Conservation (phyloP, 345 rosid genomes). For the Eucalyptus decipiens region DNA sequence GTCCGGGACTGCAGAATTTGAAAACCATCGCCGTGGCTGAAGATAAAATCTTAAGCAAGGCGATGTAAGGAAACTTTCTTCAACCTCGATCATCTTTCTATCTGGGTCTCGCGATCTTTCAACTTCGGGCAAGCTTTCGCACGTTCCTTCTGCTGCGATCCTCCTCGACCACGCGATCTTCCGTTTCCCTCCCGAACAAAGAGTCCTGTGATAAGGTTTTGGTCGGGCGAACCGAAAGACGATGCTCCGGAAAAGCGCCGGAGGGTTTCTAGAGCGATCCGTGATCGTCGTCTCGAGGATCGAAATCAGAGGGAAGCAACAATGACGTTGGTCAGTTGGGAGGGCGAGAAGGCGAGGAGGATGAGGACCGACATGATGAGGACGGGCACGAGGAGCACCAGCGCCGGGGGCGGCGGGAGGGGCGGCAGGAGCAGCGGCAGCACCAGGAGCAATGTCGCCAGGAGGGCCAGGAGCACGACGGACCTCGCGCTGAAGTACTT, state of each 20-base stretch:
- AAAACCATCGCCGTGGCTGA: not conserved
- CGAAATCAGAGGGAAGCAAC: not conserved
- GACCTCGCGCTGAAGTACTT: not conserved
- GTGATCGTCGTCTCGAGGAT: not conserved
- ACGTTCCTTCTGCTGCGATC: not conserved
- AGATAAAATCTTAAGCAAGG: not conserved
- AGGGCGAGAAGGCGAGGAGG: not conserved
- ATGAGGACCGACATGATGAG: slow-evolving; percentile 1
- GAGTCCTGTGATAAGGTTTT: not conserved
- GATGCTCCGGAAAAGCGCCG: not conserved
- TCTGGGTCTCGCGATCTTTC: not conserved
- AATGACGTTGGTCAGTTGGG: not conserved
- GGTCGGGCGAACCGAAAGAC: not conserved
- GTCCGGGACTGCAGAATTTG: not conserved
- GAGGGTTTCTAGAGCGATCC: not conserved
- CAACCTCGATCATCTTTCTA: not conserved
- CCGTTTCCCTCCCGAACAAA: not conserved
- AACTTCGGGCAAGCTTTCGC: not conserved
- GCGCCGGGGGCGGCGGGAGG: slow-evolving; percentile 4
- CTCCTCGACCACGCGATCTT: not conserved
- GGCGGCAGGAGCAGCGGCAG: slow-evolving; percentile 1
- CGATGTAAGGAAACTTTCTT: not conserved
- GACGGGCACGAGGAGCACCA: slow-evolving; percentile 4
- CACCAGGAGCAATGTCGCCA: not conserved
- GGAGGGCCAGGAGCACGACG: not conserved